Evolutionary conservation across 2,329 filamentous ascomycete species (phyloP).

Genomic region (Botrytis fragariae): DNA sequence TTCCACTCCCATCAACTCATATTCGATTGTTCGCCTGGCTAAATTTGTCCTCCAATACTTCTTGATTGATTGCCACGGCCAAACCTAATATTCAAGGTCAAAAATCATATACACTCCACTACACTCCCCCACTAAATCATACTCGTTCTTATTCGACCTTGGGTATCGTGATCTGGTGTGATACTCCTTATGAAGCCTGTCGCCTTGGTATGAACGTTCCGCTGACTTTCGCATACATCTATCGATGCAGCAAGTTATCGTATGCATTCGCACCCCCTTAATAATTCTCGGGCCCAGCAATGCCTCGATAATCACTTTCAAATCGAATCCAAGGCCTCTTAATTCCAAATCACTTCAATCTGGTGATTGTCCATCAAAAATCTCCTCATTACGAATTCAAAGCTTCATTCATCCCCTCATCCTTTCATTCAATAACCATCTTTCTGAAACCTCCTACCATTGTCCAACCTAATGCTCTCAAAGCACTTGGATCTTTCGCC

Average conservation of each 20-base stretch:
- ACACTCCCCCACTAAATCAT: not conserved
- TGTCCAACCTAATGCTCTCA: conserved; percentile 61
- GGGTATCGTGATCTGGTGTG: not conserved
- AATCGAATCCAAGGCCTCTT: not conserved
- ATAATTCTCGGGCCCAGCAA: not conserved
- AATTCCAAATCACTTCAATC: not conserved
- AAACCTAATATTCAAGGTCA: not conserved
- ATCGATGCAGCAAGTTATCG: not conserved
- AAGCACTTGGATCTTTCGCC: conserved; percentile 66
- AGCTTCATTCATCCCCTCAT: not conserved
- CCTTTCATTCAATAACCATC: conserved; percentile 58
- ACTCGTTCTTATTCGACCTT: not conserved
- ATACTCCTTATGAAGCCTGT: not conserved
- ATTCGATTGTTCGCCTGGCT: not conserved
- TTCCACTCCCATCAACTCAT: not conserved
- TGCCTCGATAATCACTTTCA: not conserved
- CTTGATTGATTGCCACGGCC: not conserved
- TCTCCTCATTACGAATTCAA: not conserved
- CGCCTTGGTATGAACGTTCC: not conserved
- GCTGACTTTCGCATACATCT: not conserved
- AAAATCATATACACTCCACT: not conserved
- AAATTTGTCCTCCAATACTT: not conserved
- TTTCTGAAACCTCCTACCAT: conserved; percentile 63
- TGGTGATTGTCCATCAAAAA: not conserved
- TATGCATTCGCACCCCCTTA: not conserved